These are phyloP conservation scores for Daedaleopsis nitida DNA, from an alignment of 768 basidiomycete species.

Conservation along the genomic window DNA sequence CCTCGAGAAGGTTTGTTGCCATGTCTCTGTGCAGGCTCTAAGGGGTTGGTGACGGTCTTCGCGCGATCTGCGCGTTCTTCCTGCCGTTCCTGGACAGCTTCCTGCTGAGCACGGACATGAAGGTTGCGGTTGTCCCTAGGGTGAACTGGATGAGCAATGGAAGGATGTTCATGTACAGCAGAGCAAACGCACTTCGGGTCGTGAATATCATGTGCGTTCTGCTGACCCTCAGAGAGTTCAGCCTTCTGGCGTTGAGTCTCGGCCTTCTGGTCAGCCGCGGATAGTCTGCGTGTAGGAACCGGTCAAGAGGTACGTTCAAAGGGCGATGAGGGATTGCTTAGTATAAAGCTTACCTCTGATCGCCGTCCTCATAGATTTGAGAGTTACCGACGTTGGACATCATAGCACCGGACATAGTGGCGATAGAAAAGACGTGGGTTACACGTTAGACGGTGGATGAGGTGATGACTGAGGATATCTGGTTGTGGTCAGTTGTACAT, in stretches of 20 bases:
- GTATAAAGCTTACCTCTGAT: constrained; percentile 43
- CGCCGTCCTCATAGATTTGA: constrained; percentile 48
- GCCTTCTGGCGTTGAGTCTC: constrained; percentile 19
- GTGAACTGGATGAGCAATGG: not conserved
- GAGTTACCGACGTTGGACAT: constrained; percentile 52
- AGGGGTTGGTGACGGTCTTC: constrained; percentile 44
- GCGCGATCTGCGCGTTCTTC: constrained; percentile 27
- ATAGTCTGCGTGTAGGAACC: not conserved
- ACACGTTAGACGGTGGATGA: not conserved
- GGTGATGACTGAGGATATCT: not conserved
- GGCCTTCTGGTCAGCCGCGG: not conserved
- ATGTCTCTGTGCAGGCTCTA: constrained; percentile 51
- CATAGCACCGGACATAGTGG: constrained; percentile 38
- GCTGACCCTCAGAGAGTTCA: constrained; percentile 33
- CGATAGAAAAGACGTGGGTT: not conserved
- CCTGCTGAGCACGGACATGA: constrained; percentile 34
- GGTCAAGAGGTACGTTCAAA: too few relatives aligned
- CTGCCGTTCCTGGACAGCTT: constrained; percentile 33
- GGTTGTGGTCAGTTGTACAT: not conserved
- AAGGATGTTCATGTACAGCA: not conserved
- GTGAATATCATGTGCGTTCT: constrained; percentile 40
- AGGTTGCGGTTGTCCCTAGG: constrained; percentile 48
- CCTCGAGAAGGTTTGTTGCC: constrained; percentile 61
- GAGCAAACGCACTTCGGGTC: constrained; percentile 40
- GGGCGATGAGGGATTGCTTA: too few relatives aligned